Evolutionary conservation across 352 stramenopile species (phyloP).

Genomic region (Phytopythium kandeliae): DNA sequence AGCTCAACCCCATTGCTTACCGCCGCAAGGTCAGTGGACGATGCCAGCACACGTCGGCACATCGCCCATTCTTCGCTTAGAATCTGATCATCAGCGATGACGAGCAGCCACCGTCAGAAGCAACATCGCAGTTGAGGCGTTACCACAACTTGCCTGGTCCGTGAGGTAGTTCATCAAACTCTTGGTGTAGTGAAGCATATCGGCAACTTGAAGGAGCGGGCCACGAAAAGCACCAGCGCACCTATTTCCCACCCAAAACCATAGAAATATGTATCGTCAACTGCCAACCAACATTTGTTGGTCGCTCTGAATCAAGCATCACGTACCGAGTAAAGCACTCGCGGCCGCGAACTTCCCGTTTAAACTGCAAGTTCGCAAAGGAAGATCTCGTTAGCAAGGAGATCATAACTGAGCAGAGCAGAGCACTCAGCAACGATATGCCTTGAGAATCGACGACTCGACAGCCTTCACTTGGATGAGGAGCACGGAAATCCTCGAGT

Average conservation of each 20-base stretch:
- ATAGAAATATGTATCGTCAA: not conserved
- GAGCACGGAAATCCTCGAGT: slow-evolving; percentile 46
- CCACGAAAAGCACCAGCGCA: slow-evolving; percentile 36
- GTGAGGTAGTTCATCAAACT: slow-evolving; percentile 62
- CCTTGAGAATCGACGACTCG: slow-evolving; percentile 50
- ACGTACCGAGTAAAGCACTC: slow-evolving; percentile 42
- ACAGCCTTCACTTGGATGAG: slow-evolving; percentile 64
- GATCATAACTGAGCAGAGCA: too few relatives aligned
- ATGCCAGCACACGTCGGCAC: slow-evolving; percentile 11
- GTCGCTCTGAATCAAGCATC: not conserved
- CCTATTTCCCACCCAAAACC: slow-evolving; percentile 8
- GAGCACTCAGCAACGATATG: slow-evolving; percentile 32
- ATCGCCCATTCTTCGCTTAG: slow-evolving; percentile 19
- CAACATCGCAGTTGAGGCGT: not conserved
- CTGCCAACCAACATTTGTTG: too few relatives aligned
- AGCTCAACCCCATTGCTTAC: too few relatives aligned
- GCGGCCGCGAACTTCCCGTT: slow-evolving; percentile 44
- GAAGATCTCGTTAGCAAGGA: too few relatives aligned
- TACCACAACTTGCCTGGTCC: slow-evolving; percentile 33
- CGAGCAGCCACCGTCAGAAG: not conserved
- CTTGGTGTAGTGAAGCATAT: slow-evolving; percentile 79
- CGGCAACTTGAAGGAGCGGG: slow-evolving; percentile 40
- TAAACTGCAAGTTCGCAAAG: slow-evolving; percentile 66
- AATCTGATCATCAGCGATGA: slow-evolving; percentile 12
- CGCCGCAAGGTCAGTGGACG: slow-evolving; percentile 20